A percentile compares a stretch with the other conserved stretches of the same genome.
phyloP scores from a whole-genome alignment of 139 green algal species.

The Spirogloea muscicola region DNA sequence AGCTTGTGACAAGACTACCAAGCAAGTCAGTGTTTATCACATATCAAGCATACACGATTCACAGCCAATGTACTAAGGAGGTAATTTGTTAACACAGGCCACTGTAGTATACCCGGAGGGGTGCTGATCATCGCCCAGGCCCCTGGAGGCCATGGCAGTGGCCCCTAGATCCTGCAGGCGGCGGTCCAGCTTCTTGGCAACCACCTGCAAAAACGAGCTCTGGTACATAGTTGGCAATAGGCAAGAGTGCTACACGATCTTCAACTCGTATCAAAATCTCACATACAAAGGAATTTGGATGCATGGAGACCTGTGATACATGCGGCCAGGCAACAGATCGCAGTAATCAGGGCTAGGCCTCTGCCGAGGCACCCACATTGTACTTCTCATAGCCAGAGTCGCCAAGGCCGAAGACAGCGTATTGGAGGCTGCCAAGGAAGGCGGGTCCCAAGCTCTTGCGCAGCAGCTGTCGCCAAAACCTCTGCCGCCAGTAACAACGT shows the following conservation, averaged over 20 bases:
- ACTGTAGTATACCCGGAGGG: conserved; percentile 31
- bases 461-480: conserved; percentile 87
- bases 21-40: too few species aligned
- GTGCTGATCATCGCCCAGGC: conserved; percentile 85
- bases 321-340: too few species aligned
- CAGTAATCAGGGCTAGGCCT: too few species aligned
- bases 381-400: conserved; percentile 90
- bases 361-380: conserved; percentile 76
- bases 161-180: conserved; percentile 79
- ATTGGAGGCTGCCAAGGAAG: conserved; percentile 55
- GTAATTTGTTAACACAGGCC: too few species aligned
- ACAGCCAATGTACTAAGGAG: too few species aligned
- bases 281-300: too few species aligned
- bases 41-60: too few species aligned
- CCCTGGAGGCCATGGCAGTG: conserved; percentile 56
- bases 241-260: neutral
- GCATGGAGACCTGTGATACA: too few species aligned
- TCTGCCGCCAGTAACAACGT: conserved; percentile 11
- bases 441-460: conserved; percentile 69
- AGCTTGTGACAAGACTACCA: too few species aligned
- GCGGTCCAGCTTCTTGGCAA: conserved; percentile 83
- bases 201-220: conserved; percentile 44
- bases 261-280: neutral
- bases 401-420: conserved; percentile 89
- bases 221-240: neutral